A percentile compares a stretch with the other conserved stretches of the same genome.
These are phyloP conservation scores for Aureobasidium sp. DNA, from an alignment of 2,329 filamentous ascomycete genomes.

Conservation along the genomic window DNA sequence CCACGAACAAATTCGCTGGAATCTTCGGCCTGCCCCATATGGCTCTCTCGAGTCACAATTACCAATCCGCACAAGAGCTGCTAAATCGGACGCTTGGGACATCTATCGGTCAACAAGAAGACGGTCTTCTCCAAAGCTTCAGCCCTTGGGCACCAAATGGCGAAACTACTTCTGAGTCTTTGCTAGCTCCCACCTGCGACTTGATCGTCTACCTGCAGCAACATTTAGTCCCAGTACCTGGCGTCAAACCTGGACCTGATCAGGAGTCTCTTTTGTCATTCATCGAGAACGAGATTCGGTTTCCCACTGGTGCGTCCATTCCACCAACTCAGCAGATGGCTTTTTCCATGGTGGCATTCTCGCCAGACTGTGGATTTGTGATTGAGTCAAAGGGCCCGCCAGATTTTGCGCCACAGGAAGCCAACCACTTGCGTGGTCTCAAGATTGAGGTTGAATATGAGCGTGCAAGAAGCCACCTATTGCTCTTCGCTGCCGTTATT, in stretches of 20 bases:
- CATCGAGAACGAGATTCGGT: conserved; percentile 52
- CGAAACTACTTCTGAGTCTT: conserved; percentile 47
- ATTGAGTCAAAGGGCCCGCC: conserved; percentile 54
- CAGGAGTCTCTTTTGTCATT: conserved; percentile 34
- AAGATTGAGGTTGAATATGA: conserved; percentile 48
- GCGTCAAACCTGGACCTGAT: background rate
- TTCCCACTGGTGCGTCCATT: conserved; percentile 49
- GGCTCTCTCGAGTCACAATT: conserved; percentile 49
- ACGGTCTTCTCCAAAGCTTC: conserved; percentile 42
- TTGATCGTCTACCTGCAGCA: conserved; percentile 80
- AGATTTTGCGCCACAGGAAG: conserved; percentile 43
- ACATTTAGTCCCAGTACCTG: conserved; percentile 38
- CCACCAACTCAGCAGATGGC: conserved; percentile 43
- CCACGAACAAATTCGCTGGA: conserved; percentile 86
- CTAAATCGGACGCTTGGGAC: conserved; percentile 65
- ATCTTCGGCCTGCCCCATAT: conserved; percentile 86
- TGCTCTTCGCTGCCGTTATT: conserved; percentile 44
- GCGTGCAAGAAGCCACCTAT: conserved; percentile 42
- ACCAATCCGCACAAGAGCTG: conserved; percentile 42
- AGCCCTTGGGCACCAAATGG: conserved; percentile 72
- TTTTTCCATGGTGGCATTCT: conserved; percentile 55
- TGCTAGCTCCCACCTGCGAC: conserved; percentile 71
- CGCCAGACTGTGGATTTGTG: conserved; percentile 59
- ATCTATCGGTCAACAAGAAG: conserved; percentile 57
- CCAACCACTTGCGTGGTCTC: conserved; percentile 46